Percentiles rank a stretch among this genome's conserved stretches.
phyloP scores from a whole-genome alignment of 345 rosid species.

The Populus deltoides region DNA sequence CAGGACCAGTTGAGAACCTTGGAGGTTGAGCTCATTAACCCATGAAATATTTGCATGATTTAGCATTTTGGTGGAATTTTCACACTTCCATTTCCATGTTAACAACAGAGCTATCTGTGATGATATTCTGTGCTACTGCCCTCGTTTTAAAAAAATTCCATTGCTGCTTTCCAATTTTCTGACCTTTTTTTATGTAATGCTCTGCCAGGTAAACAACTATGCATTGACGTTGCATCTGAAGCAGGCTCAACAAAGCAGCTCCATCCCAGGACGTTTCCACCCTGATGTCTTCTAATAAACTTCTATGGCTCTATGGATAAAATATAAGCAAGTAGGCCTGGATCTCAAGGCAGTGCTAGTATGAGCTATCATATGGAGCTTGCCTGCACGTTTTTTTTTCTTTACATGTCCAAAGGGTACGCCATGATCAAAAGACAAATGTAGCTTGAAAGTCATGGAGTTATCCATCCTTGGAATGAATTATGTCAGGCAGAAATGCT shows the following conservation, averaged over 20 bases:
- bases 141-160: neutral
- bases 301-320: neutral
- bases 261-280: conserved; percentile 60
- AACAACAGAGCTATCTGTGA: neutral
- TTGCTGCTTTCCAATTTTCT: neutral
- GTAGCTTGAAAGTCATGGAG: neutral
- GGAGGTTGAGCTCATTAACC: conserved; percentile 46
- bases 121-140: neutral
- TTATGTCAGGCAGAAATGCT: neutral
- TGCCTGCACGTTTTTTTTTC: neutral
- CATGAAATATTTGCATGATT: neutral
- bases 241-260: conserved; percentile 39
- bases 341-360: neutral
- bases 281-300: conserved; percentile 66
- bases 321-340: neutral
- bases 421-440: neutral
- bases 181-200: neutral
- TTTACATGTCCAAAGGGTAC: neutral
- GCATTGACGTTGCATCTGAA: conserved; percentile 64
- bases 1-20: conserved; percentile 81
- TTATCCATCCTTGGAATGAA: neutral
- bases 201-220: conserved; percentile 58
- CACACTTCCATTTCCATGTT: neutral
- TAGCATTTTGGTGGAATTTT: neutral
- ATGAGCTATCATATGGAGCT: neutral